Base-by-base conservation (phyloP, 306 rosid species). In the Cucumis melo region DNA sequence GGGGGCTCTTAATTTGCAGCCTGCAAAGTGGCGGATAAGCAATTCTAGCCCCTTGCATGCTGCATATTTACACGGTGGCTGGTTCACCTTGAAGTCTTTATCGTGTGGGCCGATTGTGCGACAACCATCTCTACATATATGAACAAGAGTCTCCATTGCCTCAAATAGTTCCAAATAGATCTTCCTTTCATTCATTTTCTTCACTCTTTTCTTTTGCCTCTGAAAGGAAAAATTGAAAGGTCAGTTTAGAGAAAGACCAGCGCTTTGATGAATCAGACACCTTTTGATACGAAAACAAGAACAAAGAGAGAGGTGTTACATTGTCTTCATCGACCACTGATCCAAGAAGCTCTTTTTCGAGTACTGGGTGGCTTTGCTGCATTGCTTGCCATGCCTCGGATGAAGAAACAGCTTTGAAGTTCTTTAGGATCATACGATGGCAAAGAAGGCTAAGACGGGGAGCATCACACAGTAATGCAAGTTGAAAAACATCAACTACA, bases 131-230 rank as follows among this genome's bases (percentile, higher is more conserved):
- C 84, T 86, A 65, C 89, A 93, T 78, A 93, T 91, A 82, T 93
- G 98, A 78, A 93, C 92, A 57, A 93, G 90, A 81, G 98, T 96
- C 89, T 93, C 98, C 98, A 93, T 93, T 24, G 97, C 98, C 67
- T 90, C 97, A 8, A 88, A 88, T 29, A 93, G 75, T 82, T 91
- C 91, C 81, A 86, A 32, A 79, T 93, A 93, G 21, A 83, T 67
- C 84, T 84, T 76, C 79, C 83, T 90, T 78, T 93, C 98, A 2
- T 88, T 88, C 39, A 36, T 77, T 66, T 86, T 90, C 78, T 86
- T 83, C 19, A 58, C 77, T 84, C 89, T 86, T 59, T 91, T 92
- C 80, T 78, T 86, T 71, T 77, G 87, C 57, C 63, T 89, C 98
- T 93, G 80, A n/a, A 60, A 74, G 70, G 27, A 17, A 81, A n/a